A percentile compares a stretch with the other conserved stretches of the same genome.
Evolutionary conservation across 495 filamentous ascomycete species (phyloP).

Genomic region (Articulospora tetracladia): DNA sequence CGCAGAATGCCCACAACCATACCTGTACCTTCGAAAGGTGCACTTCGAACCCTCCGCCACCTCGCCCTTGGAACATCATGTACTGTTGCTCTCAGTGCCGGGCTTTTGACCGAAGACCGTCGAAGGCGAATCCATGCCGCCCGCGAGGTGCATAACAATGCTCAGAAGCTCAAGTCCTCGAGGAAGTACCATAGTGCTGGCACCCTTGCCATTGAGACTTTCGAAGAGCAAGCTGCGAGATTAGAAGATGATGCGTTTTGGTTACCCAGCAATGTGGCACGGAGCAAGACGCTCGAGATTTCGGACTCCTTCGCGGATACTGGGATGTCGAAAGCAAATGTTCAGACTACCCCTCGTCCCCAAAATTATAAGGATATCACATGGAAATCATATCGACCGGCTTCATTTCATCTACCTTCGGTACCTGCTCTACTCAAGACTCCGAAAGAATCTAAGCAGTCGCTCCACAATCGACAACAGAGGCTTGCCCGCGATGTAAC

Average conservation of each 20-base stretch:
- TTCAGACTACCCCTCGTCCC: background rate
- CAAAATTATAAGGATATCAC: no score
- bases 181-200: conserved; percentile 35
- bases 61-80: conserved; percentile 47
- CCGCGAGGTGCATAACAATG: conserved; percentile 41
- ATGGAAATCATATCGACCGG: background rate
- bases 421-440: background rate
- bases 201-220: conserved; percentile 38
- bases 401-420: background rate
- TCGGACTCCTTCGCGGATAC: background rate
- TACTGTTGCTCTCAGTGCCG: conserved; percentile 39
- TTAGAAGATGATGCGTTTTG: conserved; percentile 15
- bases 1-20: conserved; percentile 28
- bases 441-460: background rate
- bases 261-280: conserved; percentile 10
- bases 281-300: background rate
- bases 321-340: background rate
- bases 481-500: conserved; percentile 13
- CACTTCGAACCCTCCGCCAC: conserved; percentile 46
- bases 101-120: conserved; percentile 46
- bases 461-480: conserved; percentile 13
- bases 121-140: conserved; percentile 45
- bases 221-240: conserved; percentile 19
- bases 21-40: conserved; percentile 50
- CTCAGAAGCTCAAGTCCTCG: conserved; percentile 37